Conservation (phyloP, 2,329 filamentous ascomycete genomes). For the Alternaria metachromatica region DNA sequence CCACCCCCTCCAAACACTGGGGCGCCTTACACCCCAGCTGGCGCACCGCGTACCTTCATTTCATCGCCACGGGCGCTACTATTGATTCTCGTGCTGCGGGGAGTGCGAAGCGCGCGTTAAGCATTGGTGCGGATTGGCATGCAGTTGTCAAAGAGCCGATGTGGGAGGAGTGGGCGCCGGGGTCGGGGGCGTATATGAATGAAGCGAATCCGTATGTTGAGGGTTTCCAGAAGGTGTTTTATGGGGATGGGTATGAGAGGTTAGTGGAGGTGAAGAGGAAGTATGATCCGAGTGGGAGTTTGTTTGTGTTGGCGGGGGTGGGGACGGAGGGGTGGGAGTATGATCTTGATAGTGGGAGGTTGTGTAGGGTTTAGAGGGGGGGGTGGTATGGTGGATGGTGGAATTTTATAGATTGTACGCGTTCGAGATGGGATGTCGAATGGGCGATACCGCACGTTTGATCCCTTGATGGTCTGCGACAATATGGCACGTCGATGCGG, state of each 20-base stretch:
- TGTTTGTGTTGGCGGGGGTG: conserved; percentile 29
- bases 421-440: background rate
- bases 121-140: conserved; percentile 5
- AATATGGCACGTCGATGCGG: background rate
- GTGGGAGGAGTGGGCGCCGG: conserved; percentile 23
- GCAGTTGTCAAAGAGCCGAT: conserved; percentile 23
- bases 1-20: conserved; percentile 18
- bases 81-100: background rate
- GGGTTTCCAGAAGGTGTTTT: conserved; percentile 19
- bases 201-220: conserved; percentile 22
- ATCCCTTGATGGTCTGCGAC: background rate
- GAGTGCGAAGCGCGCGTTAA: background rate
- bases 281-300: conserved; percentile 21
- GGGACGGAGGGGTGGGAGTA: conserved; percentile 32
- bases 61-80: conserved; percentile 33
- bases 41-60: conserved; percentile 43
- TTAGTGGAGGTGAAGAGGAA: conserved; percentile 15
- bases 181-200: conserved; percentile 25
- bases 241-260: conserved; percentile 13
- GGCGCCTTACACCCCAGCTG: conserved; percentile 44
- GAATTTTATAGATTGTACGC: background rate
- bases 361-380: conserved; percentile 8
- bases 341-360: conserved; percentile 26
- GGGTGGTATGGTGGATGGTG: background rate
- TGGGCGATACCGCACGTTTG: background rate